Evolutionary conservation across 306 rosid genomes (phyloP), one percentile per base, ranked within the genome.

Genomic region (Sesbania bispinosa): DNA sequence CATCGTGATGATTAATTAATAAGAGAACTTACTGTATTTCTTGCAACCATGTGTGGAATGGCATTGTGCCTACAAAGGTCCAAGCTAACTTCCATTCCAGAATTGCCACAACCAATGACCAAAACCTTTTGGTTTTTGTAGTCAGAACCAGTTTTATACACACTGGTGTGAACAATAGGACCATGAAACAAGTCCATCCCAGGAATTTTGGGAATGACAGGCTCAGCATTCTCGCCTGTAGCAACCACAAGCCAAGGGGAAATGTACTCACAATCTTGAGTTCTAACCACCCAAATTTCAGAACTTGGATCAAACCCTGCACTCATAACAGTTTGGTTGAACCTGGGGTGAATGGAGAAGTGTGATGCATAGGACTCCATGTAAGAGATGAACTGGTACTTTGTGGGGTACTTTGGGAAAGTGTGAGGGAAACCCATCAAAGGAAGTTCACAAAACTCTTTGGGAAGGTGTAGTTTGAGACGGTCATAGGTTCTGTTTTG

Each of bases 51-150:
- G 27, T 86, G 75, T 67, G 99, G 90, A 0, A 63, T 19, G 1
- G 99, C 99, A 82, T 86, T 85, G 87, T 89, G 38, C 29, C 96
- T 82, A 20, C 92, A 88, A 45, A 95, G 97, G 59, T 95, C 99
- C 69, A 95, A 84, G 83, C 99, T 88, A 71, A 89, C 93, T 88
- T 95, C 99, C 99, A 95, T 95, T 18, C 99, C 99, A n/a, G 99
- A 91, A 82, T 95, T 95, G 6, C 99, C 99, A 65, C 97, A 95
- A 0, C 99, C 99, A 61, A 95, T 52, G 1, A 95, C 97, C 64
- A 95, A 51, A 69, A 95, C 97, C 75, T 46, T 87, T 30, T 84
- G 71, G 79, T 81, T 85, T 24, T 23, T 80, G 10, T 88, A 89
- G 0, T 62, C 79, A 2, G 67, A 69, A 20, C 96, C 97, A 50